These are phyloP conservation scores for Phytophthora palmivora DNA, from an alignment of 352 stramenopile genomes.

Conservation along the genomic window DNA sequence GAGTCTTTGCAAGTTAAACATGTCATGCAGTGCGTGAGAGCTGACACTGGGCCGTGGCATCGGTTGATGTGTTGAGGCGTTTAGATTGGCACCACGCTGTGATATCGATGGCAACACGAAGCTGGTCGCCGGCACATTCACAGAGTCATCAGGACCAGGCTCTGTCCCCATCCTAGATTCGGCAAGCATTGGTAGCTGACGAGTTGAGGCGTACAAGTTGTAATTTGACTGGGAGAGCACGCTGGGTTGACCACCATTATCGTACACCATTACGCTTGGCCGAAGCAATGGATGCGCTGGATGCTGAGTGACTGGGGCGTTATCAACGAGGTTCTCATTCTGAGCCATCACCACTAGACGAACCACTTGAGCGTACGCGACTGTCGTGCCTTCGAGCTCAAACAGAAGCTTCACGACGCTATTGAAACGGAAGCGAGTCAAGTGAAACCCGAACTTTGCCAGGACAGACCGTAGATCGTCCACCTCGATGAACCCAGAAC, in stretches of 20 bases:
- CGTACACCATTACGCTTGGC: conserved; percentile 23
- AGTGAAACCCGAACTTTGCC: conserved; percentile 42
- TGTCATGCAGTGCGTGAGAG: conserved; percentile 29
- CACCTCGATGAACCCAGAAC: conserved; percentile 44
- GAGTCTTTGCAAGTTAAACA: conserved; percentile 32
- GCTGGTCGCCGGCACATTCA: conserved; percentile 8
- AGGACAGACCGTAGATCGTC: conserved; percentile 52
- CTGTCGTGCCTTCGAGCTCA: conserved; percentile 34
- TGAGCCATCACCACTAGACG: conserved; percentile 45
- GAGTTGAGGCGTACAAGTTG: conserved; percentile 27
- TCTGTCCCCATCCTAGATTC: conserved; percentile 18
- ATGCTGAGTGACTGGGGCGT: conserved; percentile 2
- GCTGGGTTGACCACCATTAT: conserved; percentile 20
- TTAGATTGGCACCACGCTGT: conserved; percentile 5
- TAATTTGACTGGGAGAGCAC: conserved; percentile 26
- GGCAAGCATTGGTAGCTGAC: conserved; percentile 22
- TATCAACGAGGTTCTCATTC: conserved; percentile 27
- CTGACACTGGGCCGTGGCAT: conserved; percentile 26
- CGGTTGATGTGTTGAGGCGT: conserved; percentile 2
- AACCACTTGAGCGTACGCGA: conserved; percentile 56
- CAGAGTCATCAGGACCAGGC: conserved; percentile 11
- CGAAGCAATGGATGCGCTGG: conserved; percentile 23
- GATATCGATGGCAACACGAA: conserved; percentile 23
- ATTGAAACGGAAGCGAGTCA: conserved; percentile 68
- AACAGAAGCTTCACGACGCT: conserved; percentile 65